phyloP scores from a whole-genome alignment of 345 rosid species.

The Lumnitzera littorea region DNA sequence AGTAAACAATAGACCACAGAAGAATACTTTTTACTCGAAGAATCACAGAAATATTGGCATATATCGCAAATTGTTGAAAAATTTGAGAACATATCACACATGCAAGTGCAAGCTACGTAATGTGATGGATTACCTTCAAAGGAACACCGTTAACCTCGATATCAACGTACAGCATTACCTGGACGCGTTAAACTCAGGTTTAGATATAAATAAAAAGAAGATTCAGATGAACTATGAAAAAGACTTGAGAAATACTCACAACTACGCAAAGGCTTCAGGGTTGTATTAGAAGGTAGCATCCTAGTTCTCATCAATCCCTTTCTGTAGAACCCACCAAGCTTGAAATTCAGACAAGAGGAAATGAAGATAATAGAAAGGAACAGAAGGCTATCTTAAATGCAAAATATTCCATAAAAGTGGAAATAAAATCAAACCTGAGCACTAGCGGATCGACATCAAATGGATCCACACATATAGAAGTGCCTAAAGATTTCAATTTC shows the following conservation, averaged over 20 bases:
- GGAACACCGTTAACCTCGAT: conserved; percentile 98
- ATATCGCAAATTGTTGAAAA: neutral
- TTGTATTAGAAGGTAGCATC: conserved; percentile 95
- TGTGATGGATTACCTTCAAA: conserved; percentile 54
- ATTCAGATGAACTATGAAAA: conserved; percentile 4
- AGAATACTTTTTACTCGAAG: neutral
- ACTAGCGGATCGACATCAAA: conserved; percentile 92
- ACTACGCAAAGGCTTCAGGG: conserved; percentile 99
- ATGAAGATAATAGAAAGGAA: too few species aligned
- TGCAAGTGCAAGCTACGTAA: neutral
- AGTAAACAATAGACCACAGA: neutral
- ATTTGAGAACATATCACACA: neutral
- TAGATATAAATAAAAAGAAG: conserved; percentile 3
- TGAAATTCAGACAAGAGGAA: neutral
- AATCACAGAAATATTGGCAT: too few species aligned
- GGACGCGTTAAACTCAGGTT: conserved; percentile 17
- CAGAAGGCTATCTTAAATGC: neutral
- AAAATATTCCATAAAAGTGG: conserved; percentile 7
- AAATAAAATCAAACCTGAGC: conserved; percentile 55
- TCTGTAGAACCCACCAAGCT: conserved; percentile 33
- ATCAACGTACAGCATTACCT: conserved; percentile 95
- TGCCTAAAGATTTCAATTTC: conserved; percentile 34
- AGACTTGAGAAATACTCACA: conserved; percentile 46
- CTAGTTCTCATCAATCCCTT: conserved; percentile 99
- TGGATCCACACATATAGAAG: conserved; percentile 86